phyloP scores from a whole-genome alignment of 1,139 yeast genomes.

The Zygosaccharomyces pseudobailii region DNA sequence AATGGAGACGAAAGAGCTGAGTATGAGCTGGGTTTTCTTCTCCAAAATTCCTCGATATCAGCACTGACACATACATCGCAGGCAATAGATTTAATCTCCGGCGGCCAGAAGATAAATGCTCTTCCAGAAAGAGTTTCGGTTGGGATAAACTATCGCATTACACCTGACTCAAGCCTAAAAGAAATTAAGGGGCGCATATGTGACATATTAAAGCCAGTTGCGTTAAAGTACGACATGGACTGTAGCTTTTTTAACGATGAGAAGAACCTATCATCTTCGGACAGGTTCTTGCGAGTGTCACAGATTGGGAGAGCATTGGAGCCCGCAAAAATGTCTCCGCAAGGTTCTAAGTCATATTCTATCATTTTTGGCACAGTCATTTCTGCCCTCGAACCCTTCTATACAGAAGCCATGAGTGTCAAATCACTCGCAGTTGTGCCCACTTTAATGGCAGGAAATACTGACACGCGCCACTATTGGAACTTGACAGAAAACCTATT shows the following conservation, averaged over 20 bases:
- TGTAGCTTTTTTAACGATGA: background rate
- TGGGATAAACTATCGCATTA: conserved; percentile 1
- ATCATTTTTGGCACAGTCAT: conserved; percentile 1
- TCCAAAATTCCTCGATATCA: conserved; percentile 2
- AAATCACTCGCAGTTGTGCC: conserved; percentile 1
- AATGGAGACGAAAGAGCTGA: conserved; percentile 1
- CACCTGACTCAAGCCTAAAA: conserved; percentile 3
- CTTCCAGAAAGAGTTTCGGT: conserved; percentile 5
- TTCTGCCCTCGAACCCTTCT: background rate
- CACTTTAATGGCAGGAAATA: conserved; percentile 5
- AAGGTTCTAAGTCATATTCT: conserved; percentile 1
- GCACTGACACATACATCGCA: conserved; percentile 1
- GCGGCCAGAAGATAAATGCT: conserved; percentile 5
- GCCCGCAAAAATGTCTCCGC: conserved; percentile 3
- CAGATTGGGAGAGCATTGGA: conserved; percentile 5
- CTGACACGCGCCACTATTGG: conserved; percentile 5
- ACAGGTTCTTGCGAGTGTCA: conserved; percentile 1
- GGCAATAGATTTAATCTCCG: conserved; percentile 2
- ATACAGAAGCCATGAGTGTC: background rate
- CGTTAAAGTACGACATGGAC: background rate
- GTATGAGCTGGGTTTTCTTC: conserved; percentile 1
- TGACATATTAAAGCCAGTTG: conserved; percentile 2
- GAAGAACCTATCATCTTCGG: background rate
- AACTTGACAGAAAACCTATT: conserved; percentile 1
- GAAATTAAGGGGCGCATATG: conserved; percentile 1